Evolutionary conservation across 306 rosid species (phyloP).

Genomic region (Vigna radiata): DNA sequence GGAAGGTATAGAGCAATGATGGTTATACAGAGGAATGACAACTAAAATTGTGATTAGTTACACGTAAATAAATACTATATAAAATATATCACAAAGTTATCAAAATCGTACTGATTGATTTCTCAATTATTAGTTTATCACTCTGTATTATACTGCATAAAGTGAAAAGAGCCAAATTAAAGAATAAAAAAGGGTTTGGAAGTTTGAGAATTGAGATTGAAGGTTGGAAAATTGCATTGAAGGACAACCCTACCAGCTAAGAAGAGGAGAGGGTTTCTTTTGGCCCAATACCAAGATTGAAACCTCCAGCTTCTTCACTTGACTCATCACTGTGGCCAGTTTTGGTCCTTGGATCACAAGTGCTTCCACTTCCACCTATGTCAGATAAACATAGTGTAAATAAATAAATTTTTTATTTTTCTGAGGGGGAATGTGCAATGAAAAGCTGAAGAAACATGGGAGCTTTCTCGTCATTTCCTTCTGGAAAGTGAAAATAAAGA

Average conservation of each 20-base stretch:
- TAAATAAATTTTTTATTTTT: slow-evolving; percentile 1
- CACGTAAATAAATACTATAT: background rate
- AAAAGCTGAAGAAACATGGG: slow-evolving; percentile 43
- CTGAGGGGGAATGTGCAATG: background rate
- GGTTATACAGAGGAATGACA: background rate
- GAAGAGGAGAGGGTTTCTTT: slow-evolving; percentile 66
- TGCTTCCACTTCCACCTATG: slow-evolving; percentile 85
- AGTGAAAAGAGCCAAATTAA: background rate
- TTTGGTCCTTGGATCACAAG: slow-evolving; percentile 85
- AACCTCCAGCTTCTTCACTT: slow-evolving; percentile 89
- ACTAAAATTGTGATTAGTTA: background rate
- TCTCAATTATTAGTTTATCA: background rate
- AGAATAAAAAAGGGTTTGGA: background rate
- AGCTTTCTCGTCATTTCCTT: slow-evolving; percentile 25
- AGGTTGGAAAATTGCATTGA: background rate
- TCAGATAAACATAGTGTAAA: background rate
- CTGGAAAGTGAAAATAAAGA: slow-evolving; percentile 47
- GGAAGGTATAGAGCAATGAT: background rate
- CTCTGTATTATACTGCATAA: background rate
- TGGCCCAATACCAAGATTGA: slow-evolving; percentile 86
- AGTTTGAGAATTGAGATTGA: background rate
- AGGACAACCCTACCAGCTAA: slow-evolving; percentile 68
- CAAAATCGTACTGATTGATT: background rate
- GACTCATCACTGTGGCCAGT: slow-evolving; percentile 73
- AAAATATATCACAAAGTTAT: background rate